phyloP scores from a whole-genome alignment of 2,329 filamentous ascomycete genomes.

The Coniella vitis region DNA sequence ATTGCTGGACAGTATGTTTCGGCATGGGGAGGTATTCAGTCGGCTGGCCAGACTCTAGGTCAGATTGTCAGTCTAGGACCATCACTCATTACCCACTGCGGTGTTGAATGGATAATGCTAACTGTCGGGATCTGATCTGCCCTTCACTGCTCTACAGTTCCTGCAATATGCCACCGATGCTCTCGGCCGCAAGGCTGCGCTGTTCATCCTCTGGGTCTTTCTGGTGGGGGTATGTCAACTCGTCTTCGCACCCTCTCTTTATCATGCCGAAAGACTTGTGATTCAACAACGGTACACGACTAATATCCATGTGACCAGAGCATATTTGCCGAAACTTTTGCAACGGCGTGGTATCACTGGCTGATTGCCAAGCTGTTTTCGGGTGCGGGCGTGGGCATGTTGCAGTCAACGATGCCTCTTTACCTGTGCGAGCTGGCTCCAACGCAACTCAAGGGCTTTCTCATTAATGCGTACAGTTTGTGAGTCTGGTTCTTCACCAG shows the following conservation, averaged over 20 bases:
- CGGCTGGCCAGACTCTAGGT: conserved; percentile 31
- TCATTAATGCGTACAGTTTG: conserved; percentile 15
- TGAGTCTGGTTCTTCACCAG: conserved; percentile 14
- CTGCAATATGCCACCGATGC: not conserved
- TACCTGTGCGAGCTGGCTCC: conserved; percentile 17
- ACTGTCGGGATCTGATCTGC: no score
- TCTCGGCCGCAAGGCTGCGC: conserved; percentile 15
- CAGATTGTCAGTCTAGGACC: conserved; percentile 18
- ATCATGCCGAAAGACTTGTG: no score
- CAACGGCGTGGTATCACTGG: conserved; percentile 16
- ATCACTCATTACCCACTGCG: no score
- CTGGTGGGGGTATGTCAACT: conserved; percentile 3
- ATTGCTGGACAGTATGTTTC: conserved; percentile 30
- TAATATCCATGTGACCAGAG: not conserved
- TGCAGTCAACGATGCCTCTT: conserved; percentile 16
- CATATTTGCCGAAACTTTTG: conserved; percentile 6
- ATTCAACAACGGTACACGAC: no score
- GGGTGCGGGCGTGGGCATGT: conserved; percentile 14
- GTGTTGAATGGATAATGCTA: no score
- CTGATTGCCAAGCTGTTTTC: conserved; percentile 15
- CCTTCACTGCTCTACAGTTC: no score
- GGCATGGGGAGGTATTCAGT: conserved; percentile 33
- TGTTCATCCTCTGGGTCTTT: conserved; percentile 16
- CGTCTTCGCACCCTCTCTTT: not conserved
- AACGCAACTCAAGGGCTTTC: conserved; percentile 14